These are phyloP conservation scores for Starmerella sp. DNA, from an alignment of 805 yeast species.

Conservation along the genomic window DNA sequence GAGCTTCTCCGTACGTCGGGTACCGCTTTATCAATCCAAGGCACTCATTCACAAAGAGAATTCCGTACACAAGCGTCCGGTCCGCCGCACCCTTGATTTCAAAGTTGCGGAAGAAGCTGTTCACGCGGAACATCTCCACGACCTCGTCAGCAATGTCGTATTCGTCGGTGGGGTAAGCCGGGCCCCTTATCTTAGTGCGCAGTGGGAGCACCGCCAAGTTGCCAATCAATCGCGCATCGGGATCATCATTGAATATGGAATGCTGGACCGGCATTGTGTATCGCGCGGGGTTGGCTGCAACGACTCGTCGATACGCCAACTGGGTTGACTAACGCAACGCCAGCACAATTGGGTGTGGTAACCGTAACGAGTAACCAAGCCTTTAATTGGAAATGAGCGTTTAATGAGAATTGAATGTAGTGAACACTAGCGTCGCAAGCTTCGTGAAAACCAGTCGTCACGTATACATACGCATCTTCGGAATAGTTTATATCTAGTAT, in stretches of 20 bases:
- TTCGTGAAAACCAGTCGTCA: too few relatives aligned
- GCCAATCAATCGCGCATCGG: slow-evolving; percentile 42
- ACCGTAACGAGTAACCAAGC: too few relatives aligned
- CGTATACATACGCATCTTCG: too few relatives aligned
- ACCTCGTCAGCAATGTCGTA: slow-evolving; percentile 90
- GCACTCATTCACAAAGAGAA: slow-evolving; percentile 78
- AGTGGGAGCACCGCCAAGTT: slow-evolving; percentile 79
- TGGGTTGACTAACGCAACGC: not conserved
- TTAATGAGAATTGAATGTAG: too few relatives aligned
- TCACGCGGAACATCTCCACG: slow-evolving; percentile 85
- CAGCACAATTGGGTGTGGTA: too few relatives aligned
- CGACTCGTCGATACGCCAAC: not conserved
- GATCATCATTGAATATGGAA: slow-evolving; percentile 22
- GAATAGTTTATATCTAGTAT: too few relatives aligned
- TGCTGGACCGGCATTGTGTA: slow-evolving; percentile 26
- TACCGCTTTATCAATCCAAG: slow-evolving; percentile 48
- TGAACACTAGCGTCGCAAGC: too few relatives aligned
- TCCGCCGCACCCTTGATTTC: slow-evolving; percentile 95
- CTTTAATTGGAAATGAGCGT: too few relatives aligned
- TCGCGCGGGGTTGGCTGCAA: not conserved
- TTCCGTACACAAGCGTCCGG: slow-evolving; percentile 85
- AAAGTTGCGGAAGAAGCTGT: slow-evolving; percentile 90
- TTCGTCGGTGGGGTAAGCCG: slow-evolving; percentile 66
- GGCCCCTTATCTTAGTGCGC: slow-evolving; percentile 77
- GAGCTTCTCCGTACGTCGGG: slow-evolving; percentile 35